Evolutionary conservation across 1,284 basidiomycete species (phyloP), one percentile per base, ranked within the genome.

Genomic region (Boletus putidus): DNA sequence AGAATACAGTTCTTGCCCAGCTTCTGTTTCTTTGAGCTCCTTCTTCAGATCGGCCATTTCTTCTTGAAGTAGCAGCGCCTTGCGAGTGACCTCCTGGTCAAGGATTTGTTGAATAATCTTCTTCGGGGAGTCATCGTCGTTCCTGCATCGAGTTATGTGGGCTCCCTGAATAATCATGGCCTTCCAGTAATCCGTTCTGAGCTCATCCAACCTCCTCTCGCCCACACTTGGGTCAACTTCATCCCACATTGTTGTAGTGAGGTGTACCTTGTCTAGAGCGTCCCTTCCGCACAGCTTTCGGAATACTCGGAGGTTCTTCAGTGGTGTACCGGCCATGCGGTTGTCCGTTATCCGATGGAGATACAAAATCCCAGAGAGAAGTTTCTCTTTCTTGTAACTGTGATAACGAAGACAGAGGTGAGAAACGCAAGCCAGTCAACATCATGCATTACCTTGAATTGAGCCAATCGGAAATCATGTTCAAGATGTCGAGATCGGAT

Each of bases 331-430:
- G 1, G 75, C 75, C 57, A 82, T 72, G 15, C 78, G 73, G 61
- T 72, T 72, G 64, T 82, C 79, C 10, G 77, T 73, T 58, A 83
- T 83, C 7, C 77, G 75, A 58, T 82, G 81, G 60, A 82, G 67
- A 65, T 82, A 83, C 21, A 83, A 70, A 46, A 83, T 71, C 0
- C 79, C 81, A n/a, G 75, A 71, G 6, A 82, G 67, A 31, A 69
- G 51, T 25, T 55, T 58, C 49, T 69, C 67, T 21, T 68, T 62
- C 37, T 72, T 61, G 55, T 77, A 73, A 35, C 77, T 81, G 20
- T 35, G 18, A 43, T 18, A 40, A n/a, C 12, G 36, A 36, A 10
- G 20, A 15, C 11, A 31, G 23, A 23, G 10, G 18, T 59, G 23
- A 60, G 23, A 33, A 23, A 33, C 1, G n/a, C 29, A 3, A 35